Conservation (phyloP, 139 green algal genomes). For the Chlamydomonas urium region DNA sequence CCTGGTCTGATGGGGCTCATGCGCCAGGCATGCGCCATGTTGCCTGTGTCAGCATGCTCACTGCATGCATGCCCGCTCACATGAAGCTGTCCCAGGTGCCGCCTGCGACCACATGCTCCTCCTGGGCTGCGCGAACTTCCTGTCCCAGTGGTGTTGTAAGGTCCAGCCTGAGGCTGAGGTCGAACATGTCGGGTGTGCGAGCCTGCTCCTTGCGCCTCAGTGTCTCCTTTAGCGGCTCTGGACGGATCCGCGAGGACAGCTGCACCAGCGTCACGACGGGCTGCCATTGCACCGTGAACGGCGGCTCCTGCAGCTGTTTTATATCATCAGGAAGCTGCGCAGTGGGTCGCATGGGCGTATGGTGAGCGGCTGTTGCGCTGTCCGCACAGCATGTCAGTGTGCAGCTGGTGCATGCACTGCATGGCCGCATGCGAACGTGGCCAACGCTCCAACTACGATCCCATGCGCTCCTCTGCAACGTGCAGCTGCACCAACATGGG, state of each 20-base stretch:
- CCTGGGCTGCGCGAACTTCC: constrained; percentile 28
- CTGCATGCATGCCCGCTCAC: constrained; percentile 16
- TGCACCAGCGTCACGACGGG: constrained; percentile 34
- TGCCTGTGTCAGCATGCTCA: too few relatives aligned
- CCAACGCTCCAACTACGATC: not conserved
- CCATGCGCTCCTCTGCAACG: not conserved
- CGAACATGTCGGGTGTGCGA: constrained; percentile 20
- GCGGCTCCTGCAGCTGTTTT: constrained; percentile 30
- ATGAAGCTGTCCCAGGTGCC: constrained; percentile 24
- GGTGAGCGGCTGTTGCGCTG: not conserved
- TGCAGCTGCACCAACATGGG: not conserved
- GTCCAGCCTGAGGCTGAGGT: constrained; percentile 33
- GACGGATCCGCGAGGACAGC: constrained; percentile 15
- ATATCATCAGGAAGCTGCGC: constrained; percentile 35
- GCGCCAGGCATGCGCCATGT: too few relatives aligned
- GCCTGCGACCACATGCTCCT: constrained; percentile 18
- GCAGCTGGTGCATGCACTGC: not conserved
- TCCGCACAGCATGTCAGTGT: not conserved
- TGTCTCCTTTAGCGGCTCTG: constrained; percentile 21
- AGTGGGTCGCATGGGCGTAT: not conserved
- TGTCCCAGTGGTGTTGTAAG: constrained; percentile 12
- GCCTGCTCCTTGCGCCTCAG: constrained; percentile 32
- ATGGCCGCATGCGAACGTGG: not conserved
- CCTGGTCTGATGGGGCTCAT: too few relatives aligned
- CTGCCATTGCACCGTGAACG: constrained; percentile 36